Base-by-base conservation (phyloP, 2,329 filamentous ascomycete species). In the Fusarium secorum region DNA sequence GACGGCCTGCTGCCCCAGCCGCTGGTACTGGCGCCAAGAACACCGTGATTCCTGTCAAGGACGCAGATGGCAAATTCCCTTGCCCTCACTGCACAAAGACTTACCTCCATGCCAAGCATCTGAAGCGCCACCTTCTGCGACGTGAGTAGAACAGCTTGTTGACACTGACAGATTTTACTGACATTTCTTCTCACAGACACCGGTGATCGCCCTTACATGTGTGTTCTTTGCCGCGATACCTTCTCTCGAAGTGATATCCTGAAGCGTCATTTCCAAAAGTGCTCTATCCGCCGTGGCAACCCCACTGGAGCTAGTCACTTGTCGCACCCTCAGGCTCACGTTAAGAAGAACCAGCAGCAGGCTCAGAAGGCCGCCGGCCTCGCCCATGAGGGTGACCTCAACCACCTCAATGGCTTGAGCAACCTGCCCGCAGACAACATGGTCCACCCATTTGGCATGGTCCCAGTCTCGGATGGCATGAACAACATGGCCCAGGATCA, bases 241-340 rank as follows among this genome's bases (percentile, higher is more conserved):
- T 99, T 99, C 83, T 97, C 94, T 52, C 91, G 96, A 81, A 97
- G 94, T 86, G 96, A 99, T 80, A 98, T 99, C 73, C 85, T 99
- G 77, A 99, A 99, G 87, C 93, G 96, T 73, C 96, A 99, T 84
- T 99, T 98, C 84, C 95, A 98, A 82, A 99, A 99, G 86, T 99
- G 96, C 85, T 98, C 96, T 41, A 94, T 98, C 73, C 91, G 96
- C 77, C 91, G 96, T 79, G 96, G 96, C 64, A 98, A 98, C 83
- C 95, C 96, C 59, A 97, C 94, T 20, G 95, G 95, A 75, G 94
- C 94, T 70, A 97, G 93, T 78, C 96, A 99, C 84, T 83, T 99
- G 81, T 97, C 95, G 75, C 94, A 98, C 83, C 93, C 94, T 38
- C 93, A 95, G 82, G 92, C 93, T 72, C 93, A 97, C 82, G 87